A percentile compares a stretch with the other conserved stretches of the same genome.
Evolutionary conservation across 176 grass and related monocot genomes (phyloP).

Genomic region (Musa acuminata): DNA sequence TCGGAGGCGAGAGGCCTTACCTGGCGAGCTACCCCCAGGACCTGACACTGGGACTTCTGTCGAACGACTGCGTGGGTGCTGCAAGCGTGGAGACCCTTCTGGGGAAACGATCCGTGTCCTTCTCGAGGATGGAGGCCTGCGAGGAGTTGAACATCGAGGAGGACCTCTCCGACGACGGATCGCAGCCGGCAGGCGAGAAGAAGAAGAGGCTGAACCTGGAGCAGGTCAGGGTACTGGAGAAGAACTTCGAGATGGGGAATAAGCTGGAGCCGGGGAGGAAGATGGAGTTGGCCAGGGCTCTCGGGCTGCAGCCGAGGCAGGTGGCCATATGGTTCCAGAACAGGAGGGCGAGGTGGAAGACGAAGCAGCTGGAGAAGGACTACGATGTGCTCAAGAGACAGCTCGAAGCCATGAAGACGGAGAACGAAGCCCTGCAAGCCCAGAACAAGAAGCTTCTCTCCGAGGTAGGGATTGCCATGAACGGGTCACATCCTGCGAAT

Average conservation of each 20-base stretch:
- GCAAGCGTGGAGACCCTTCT: background rate
- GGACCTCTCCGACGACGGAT: background rate
- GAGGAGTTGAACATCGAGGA: background rate
- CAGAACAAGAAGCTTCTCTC: background rate
- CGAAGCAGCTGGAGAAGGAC: conserved; percentile 1
- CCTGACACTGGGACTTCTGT: too few species aligned
- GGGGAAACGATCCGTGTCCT: background rate
- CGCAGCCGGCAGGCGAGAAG: background rate
- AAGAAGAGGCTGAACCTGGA: background rate
- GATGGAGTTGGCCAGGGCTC: background rate
- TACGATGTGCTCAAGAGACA: background rate
- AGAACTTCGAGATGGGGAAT: conserved; percentile 1
- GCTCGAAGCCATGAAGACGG: background rate
- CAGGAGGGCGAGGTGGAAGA: background rate
- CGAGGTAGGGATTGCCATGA: background rate
- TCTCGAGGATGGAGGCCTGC: background rate
- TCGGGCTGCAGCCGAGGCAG: conserved; percentile 1
- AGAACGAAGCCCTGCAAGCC: background rate
- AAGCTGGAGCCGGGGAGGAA: conserved; percentile 6
- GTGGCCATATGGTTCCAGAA: conserved; percentile 4
- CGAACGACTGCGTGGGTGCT: background rate
- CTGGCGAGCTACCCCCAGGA: background rate
- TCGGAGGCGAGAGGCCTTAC: background rate
- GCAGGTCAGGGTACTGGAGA: background rate
- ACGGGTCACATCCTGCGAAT: background rate